These are phyloP conservation scores for Tricholoma terreum DNA, from an alignment of 768 basidiomycete genomes.

Conservation along the genomic window DNA sequence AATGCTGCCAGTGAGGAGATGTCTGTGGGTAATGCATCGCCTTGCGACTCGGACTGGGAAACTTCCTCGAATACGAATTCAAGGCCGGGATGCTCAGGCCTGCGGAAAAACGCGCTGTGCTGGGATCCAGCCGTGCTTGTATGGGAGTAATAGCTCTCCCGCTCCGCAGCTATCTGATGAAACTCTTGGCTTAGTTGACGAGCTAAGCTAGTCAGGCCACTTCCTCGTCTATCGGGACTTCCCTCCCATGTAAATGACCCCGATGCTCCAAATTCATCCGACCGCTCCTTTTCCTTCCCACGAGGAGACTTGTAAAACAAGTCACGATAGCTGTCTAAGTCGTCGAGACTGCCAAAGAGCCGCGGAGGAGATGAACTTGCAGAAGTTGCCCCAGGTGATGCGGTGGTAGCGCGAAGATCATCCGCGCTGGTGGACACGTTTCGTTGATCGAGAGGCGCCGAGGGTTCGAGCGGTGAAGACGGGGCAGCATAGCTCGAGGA, in stretches of 20 bases:
- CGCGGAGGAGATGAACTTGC: conserved; percentile 43
- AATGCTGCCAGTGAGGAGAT: conserved; percentile 33
- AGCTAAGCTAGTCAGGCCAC: conserved; percentile 47
- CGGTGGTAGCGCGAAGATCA: conserved; percentile 2
- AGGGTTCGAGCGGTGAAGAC: conserved; percentile 17
- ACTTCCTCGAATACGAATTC: conserved; percentile 39
- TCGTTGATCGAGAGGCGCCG: conserved; percentile 5
- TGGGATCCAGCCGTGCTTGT: conserved; percentile 14
- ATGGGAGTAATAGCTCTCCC: conserved; percentile 27
- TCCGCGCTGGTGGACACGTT: conserved; percentile 3
- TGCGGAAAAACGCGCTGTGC: conserved; percentile 15
- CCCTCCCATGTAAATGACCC: conserved; percentile 20
- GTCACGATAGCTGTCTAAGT: conserved; percentile 72
- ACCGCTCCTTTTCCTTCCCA: conserved; percentile 10
- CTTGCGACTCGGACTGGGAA: conserved; percentile 22
- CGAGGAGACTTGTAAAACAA: conserved; percentile 60
- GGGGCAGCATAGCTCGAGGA: conserved; percentile 20
- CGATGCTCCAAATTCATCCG: conserved; percentile 6
- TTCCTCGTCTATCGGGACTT: conserved; percentile 33
- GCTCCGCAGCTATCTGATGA: conserved; percentile 36
- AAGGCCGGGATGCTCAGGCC: conserved; percentile 30
- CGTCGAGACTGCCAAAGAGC: conserved; percentile 57
- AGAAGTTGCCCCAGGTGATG: conserved; percentile 14
- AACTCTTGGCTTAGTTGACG: conserved; percentile 51
- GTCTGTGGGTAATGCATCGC: conserved; percentile 11